Base-by-base conservation (phyloP, 768 basidiomycete species). In the Pulveroboletus sp. region DNA sequence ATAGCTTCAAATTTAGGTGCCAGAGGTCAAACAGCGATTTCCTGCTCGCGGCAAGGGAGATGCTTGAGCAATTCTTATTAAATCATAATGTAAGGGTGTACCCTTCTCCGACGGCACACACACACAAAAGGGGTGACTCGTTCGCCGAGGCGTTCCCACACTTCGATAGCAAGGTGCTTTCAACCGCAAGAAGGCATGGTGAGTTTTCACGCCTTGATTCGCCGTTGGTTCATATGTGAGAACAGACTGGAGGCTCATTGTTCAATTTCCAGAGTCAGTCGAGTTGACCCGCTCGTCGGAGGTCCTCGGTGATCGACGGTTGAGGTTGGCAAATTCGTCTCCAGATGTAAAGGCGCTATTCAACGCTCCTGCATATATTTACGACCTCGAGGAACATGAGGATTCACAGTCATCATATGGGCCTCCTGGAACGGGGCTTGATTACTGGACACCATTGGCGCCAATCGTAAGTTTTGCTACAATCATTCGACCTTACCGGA, bases 311-410 rank as follows among this genome's bases (percentile, higher is more conserved):
- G 83, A 86, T 71, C 75, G 86, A 57, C 76, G 88, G 55, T 71
- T 94, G 47, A 80, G 93, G 43, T 73, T 93, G 52, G 89, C 92
- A 9, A 89, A 83, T 57, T 93, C 93, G 5, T 92, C 93, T 5
- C 91, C 92, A 3, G 92, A 96, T 57, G 94, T 98, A 50, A 96
- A 95, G 68, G 93, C 94, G 0, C 65, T 98, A 59, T 96, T 98
- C 73, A 89, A 93, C 62, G 82, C 86, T 0, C 86, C 89, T 18
- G 77, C 86, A 5, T 90, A 89, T 59, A 84, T 88, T 46, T 92
- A 89, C 59, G 82, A 89, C 61, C 71, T 89, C 11, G 86, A 90
- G 52, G 81, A 85, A 50, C 82, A 78, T 15, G 80, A 86, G 47
- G 86, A 86, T 51, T 69, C 75, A 21, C 84, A 82, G 52, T 69